Evolutionary conservation across 352 stramenopile species (phyloP).

Genomic region (Pythium pectinolyticum): DNA sequence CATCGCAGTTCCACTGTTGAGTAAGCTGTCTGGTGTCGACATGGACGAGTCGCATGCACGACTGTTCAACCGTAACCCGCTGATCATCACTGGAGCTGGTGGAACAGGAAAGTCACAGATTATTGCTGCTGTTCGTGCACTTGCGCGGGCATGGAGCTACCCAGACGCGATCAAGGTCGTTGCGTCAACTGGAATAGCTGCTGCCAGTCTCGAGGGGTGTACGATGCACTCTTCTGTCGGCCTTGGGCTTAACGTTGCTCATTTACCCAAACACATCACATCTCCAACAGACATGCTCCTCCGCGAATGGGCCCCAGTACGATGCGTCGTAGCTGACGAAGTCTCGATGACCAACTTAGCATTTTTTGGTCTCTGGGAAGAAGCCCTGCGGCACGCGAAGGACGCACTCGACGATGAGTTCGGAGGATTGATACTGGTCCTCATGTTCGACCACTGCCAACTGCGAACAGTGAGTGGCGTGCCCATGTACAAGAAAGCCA

Average conservation of each 20-base stretch:
- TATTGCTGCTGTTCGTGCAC: slow-evolving; percentile 3
- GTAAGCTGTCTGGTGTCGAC: neutral
- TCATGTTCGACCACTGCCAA: slow-evolving; percentile 30
- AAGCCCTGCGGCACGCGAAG: slow-evolving; percentile 16
- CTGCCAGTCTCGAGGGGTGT: slow-evolving; percentile 13
- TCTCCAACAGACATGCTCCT: slow-evolving; percentile 6
- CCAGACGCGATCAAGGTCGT: slow-evolving; percentile 1
- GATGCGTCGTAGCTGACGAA: slow-evolving; percentile 22
- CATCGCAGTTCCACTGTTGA: slow-evolving; percentile 9
- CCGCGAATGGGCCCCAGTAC: slow-evolving; percentile 12
- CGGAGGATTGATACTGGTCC: slow-evolving; percentile 4
- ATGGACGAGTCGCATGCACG: neutral
- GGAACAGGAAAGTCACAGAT: slow-evolving; percentile 23
- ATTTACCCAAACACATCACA: neutral
- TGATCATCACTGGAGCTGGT: slow-evolving; percentile 19
- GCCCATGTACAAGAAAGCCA: slow-evolving; percentile 6
- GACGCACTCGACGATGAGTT: slow-evolving; percentile 6
- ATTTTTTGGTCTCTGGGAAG: slow-evolving; percentile 28
- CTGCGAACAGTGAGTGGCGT: slow-evolving; percentile 1
- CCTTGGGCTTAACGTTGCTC: slow-evolving; percentile 1
- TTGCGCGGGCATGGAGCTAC: neutral
- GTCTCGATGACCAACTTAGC: slow-evolving; percentile 21
- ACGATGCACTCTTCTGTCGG: slow-evolving; percentile 25
- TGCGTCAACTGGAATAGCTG: slow-evolving; percentile 19
- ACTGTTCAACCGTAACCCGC: slow-evolving; percentile 4